Conservation (phyloP, 2,329 filamentous ascomycete genomes). For the Talaromyces sp. region DNA sequence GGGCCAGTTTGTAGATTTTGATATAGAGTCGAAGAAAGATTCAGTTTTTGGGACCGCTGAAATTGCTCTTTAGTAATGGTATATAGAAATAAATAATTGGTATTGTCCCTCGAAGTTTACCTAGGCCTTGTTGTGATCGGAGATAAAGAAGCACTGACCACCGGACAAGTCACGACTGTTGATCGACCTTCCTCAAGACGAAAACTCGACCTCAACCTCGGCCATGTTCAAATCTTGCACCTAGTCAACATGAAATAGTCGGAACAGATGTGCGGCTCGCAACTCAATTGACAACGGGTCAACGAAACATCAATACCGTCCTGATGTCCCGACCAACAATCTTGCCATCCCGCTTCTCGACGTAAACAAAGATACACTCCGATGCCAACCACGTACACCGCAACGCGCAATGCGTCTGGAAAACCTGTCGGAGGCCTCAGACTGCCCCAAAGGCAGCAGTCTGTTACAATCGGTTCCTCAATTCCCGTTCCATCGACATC, state of each 20-base stretch:
- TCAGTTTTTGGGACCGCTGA: background rate
- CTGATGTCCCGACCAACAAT: background rate
- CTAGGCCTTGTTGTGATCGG: background rate
- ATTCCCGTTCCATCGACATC: slow-evolving; percentile 13
- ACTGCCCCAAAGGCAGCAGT: slow-evolving; percentile 21
- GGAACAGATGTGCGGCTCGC: background rate
- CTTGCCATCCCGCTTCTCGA: background rate
- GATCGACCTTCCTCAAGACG: background rate
- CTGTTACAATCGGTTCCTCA: slow-evolving; percentile 20
- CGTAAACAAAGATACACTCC: slow-evolving; percentile 12
- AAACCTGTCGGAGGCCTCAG: slow-evolving; percentile 19
- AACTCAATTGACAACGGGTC: background rate
- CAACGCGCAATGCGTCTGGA: slow-evolving; percentile 20
- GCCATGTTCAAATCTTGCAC: background rate
- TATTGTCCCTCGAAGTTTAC: background rate
- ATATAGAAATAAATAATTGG: background rate
- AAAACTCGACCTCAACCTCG: background rate
- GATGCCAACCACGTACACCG: slow-evolving; percentile 21
- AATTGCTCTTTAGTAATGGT: background rate
- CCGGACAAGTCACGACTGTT: background rate
- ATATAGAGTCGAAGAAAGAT: background rate
- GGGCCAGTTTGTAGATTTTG: slow-evolving; percentile 58
- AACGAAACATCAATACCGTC: background rate
- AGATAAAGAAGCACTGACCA: slow-evolving; percentile 5
- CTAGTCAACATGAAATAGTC: background rate